phyloP scores from a whole-genome alignment of 805 yeast species.

The Suhomyces prunicola region DNA sequence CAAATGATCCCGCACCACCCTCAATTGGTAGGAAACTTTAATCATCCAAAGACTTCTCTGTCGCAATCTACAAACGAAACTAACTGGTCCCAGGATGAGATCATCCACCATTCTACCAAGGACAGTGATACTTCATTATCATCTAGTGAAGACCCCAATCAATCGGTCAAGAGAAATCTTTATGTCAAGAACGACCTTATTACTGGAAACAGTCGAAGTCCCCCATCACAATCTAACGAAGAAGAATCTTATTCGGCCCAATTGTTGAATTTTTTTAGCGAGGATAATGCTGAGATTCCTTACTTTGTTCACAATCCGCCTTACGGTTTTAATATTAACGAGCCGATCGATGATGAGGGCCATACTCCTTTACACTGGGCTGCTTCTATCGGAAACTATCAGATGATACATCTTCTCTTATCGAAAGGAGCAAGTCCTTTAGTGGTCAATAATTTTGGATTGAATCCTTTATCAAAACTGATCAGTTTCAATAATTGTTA shows the following conservation, averaged over 20 bases:
- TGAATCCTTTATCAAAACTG: constrained; percentile 83
- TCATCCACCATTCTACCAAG: constrained; percentile 16
- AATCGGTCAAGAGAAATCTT: constrained; percentile 1
- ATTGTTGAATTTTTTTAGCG: constrained; percentile 41
- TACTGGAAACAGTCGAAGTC: constrained; percentile 12
- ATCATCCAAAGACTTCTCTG: constrained; percentile 12
- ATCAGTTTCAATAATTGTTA: constrained; percentile 86
- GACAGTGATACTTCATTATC: constrained; percentile 42
- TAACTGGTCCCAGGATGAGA: constrained; percentile 43
- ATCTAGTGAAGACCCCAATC: constrained; percentile 21
- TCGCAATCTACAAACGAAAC: constrained; percentile 44
- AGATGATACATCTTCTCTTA: constrained; percentile 70
- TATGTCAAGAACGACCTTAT: background rate
- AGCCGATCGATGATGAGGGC: constrained; percentile 89
- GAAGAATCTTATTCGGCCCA: constrained; percentile 40
- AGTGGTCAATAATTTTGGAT: constrained; percentile 60
- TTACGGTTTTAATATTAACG: constrained; percentile 62
- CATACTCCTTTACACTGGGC: constrained; percentile 98
- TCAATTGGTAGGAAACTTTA: constrained; percentile 16
- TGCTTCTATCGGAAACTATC: constrained; percentile 86
- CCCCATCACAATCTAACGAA: constrained; percentile 41
- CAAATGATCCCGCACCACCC: constrained; percentile 11
- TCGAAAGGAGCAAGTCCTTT: constrained; percentile 69
- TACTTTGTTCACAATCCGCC: constrained; percentile 63
- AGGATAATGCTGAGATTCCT: constrained; percentile 51